These are phyloP conservation scores for Coemansia sp. DNA, from an alignment of 192 early-diverging fungal genomes.

Conservation along the genomic window DNA sequence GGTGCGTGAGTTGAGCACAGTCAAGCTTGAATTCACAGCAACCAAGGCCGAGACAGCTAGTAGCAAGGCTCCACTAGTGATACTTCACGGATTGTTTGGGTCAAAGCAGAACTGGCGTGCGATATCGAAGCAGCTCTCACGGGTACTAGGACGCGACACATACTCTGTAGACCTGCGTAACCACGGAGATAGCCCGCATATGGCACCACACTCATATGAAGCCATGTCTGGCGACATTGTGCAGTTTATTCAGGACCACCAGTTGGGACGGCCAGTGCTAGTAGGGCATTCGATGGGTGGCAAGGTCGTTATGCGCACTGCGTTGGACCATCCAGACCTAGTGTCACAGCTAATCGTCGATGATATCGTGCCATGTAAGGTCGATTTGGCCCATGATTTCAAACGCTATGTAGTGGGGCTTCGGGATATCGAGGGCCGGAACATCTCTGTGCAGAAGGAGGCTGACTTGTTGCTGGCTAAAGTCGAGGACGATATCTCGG, in stretches of 20 bases:
- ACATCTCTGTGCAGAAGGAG: constrained; percentile 60
- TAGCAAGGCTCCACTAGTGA: constrained; percentile 61
- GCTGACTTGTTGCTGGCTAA: constrained; percentile 65
- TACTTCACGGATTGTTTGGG: constrained; percentile 93
- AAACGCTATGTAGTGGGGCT: constrained; percentile 61
- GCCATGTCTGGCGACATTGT: constrained; percentile 81
- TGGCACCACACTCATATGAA: constrained; percentile 65
- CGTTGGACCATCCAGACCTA: constrained; percentile 56
- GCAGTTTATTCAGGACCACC: constrained; percentile 67
- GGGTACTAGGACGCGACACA: constrained; percentile 65
- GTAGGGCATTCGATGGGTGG: constrained; percentile 95
- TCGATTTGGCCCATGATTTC: constrained; percentile 62
- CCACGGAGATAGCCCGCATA: constrained; percentile 90
- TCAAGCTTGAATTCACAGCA: constrained; percentile 26
- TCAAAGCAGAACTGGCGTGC: constrained; percentile 95
- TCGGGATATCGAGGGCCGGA: constrained; percentile 60
- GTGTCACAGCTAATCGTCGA: constrained; percentile 69
- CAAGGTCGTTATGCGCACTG: constrained; percentile 76
- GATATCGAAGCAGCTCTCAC: constrained; percentile 73
- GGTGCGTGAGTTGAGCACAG: constrained; percentile 24
- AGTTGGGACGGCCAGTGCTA: constrained; percentile 60
- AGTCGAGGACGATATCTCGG: constrained; percentile 57
- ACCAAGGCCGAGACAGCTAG: constrained; percentile 12
- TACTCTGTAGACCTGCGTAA: constrained; percentile 88
- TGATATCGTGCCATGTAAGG: constrained; percentile 68